phyloP scores from a whole-genome alignment of 768 basidiomycete genomes.

The Boletus patriciae region DNA sequence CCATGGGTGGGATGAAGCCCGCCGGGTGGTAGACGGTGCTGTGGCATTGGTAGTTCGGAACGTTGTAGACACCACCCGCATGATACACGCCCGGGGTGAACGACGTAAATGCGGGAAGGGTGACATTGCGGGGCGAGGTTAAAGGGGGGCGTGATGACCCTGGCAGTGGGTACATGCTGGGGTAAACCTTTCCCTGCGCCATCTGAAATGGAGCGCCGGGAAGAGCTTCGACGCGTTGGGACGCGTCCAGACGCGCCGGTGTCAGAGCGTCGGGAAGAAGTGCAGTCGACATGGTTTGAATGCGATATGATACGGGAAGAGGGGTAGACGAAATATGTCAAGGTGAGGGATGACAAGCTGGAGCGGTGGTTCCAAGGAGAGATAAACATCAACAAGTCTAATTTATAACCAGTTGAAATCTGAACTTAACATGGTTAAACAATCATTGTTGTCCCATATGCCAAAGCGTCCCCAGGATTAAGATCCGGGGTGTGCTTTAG shows the following conservation, averaged over 20 bases:
- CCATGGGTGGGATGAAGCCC: neutral
- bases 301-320: neutral
- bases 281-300: neutral
- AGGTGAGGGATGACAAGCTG: no score
- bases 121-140: neutral
- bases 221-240: no score
- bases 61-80: neutral
- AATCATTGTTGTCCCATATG: neutral
- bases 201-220: no score
- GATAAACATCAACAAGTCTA: neutral
- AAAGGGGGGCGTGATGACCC: neutral
- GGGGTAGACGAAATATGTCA: neutral
- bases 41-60: neutral
- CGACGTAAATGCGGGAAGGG: neutral
- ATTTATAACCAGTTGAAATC: conserved; percentile 3
- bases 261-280: neutral
- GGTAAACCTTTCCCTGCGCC: no score
- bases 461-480: conserved; percentile 1
- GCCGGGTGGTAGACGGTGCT: neutral
- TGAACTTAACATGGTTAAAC: neutral
- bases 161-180: neutral
- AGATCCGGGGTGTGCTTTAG: neutral
- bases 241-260: neutral
- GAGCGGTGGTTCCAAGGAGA: neutral
- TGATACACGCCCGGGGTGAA: neutral